Evolutionary conservation across 805 yeast genomes (phyloP).

Genomic region (Lachancea mirantina): DNA sequence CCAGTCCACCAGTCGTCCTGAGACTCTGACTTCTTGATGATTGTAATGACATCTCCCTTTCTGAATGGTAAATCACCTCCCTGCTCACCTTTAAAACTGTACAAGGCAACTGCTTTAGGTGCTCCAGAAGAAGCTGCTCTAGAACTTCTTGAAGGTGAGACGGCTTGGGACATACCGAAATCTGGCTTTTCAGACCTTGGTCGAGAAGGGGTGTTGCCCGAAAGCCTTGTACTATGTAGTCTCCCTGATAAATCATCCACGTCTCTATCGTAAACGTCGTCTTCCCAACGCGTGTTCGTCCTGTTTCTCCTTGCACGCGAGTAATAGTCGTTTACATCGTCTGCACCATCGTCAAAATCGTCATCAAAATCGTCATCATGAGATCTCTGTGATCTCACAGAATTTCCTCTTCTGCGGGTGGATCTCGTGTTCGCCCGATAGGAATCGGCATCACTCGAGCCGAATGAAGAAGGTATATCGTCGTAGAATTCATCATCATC

Average conservation of each 20-base stretch:
- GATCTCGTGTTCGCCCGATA: slow-evolving; percentile 23
- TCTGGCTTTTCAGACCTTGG: slow-evolving; percentile 38
- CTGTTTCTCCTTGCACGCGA: slow-evolving; percentile 24
- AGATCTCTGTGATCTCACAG: slow-evolving; percentile 17
- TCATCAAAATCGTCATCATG: slow-evolving; percentile 23
- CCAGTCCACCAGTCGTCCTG: slow-evolving; percentile 99
- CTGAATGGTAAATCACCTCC: slow-evolving; percentile 87
- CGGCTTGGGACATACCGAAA: slow-evolving; percentile 22
- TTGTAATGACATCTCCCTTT: slow-evolving; percentile 89
- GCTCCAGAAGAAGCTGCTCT: slow-evolving; percentile 31
- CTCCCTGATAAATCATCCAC: slow-evolving; percentile 36
- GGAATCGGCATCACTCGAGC: slow-evolving; percentile 29
- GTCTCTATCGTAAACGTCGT: slow-evolving; percentile 64
- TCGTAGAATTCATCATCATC: slow-evolving; percentile 60
- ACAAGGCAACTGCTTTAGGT: slow-evolving; percentile 84
- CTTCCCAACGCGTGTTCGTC: slow-evolving; percentile 66
- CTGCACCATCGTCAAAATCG: slow-evolving; percentile 26
- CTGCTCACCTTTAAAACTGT: slow-evolving; percentile 85
- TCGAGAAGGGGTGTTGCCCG: slow-evolving; percentile 35
- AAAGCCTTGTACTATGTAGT: slow-evolving; percentile 31
- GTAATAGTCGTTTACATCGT: slow-evolving; percentile 38
- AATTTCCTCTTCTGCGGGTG: slow-evolving; percentile 25
- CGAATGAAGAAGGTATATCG: slow-evolving; percentile 43
- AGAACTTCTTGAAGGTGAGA: slow-evolving; percentile 10
- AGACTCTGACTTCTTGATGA: slow-evolving; percentile 78